Conservation (phyloP, 805 yeast species). For the Tetrapisispora iriomotensis region DNA sequence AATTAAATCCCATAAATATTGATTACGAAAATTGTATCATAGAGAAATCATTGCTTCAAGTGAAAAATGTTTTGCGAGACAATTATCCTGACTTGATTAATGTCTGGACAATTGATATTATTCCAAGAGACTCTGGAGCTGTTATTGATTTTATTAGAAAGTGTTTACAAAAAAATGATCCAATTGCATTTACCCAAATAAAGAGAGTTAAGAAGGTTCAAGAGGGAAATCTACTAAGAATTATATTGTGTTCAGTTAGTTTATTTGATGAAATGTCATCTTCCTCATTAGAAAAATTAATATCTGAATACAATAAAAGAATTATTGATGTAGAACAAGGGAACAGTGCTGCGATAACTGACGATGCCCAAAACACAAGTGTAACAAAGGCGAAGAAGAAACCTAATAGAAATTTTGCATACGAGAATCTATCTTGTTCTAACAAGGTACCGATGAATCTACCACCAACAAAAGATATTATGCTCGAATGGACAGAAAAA, state of each 20-base stretch:
- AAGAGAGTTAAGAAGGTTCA: slow-evolving; percentile 43
- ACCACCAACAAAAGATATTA: slow-evolving; percentile 65
- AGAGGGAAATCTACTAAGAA: slow-evolving; percentile 10
- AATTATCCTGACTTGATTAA: slow-evolving; percentile 23
- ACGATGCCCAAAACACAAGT: too few species aligned
- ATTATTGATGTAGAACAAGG: not conserved
- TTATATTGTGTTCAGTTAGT: slow-evolving; percentile 40
- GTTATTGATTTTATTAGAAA: slow-evolving; percentile 22
- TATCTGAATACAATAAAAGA: slow-evolving; percentile 6
- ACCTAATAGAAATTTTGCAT: slow-evolving; percentile 9
- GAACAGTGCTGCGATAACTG: too few species aligned
- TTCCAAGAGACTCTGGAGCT: slow-evolving; percentile 29
- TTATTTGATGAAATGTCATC: slow-evolving; percentile 23
- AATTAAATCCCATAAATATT: slow-evolving; percentile 29
- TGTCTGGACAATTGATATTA: slow-evolving; percentile 42
- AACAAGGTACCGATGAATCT: slow-evolving; percentile 44
- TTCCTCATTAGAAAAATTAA: slow-evolving; percentile 10
- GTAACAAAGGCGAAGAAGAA: not conserved
- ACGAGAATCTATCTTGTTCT: slow-evolving; percentile 10
- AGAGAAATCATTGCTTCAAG: slow-evolving; percentile 38
- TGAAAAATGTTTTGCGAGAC: slow-evolving; percentile 22
- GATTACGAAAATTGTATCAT: slow-evolving; percentile 39
- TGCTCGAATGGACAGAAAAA: slow-evolving; percentile 50
- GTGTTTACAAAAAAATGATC: slow-evolving; percentile 19
- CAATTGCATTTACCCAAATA: slow-evolving; percentile 29